phyloP scores from a whole-genome alignment of 768 basidiomycete genomes.

The Pleurotus sapidus region DNA sequence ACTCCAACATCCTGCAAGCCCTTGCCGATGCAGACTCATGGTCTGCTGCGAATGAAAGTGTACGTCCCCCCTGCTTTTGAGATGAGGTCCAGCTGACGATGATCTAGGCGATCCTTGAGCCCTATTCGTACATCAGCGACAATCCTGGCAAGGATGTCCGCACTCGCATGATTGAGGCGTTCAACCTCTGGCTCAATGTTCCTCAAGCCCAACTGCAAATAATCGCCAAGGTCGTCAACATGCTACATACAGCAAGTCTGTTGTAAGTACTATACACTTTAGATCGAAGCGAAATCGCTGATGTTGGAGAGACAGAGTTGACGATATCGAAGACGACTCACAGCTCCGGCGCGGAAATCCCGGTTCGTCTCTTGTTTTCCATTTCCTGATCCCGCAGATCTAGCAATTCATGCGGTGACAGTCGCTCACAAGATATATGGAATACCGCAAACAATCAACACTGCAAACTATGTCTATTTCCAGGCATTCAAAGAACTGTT shows the following conservation, averaged over 20 bases:
- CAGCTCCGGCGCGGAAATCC: slow-evolving; percentile 85
- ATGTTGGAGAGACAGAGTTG: slow-evolving; percentile 53
- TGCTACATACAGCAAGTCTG: slow-evolving; percentile 93
- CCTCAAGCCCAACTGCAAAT: slow-evolving; percentile 65
- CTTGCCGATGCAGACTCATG: slow-evolving; percentile 31
- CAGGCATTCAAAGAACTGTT: slow-evolving; percentile 87
- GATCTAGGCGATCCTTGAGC: slow-evolving; percentile 66
- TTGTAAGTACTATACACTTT: slow-evolving; percentile 50
- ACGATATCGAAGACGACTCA: slow-evolving; percentile 93
- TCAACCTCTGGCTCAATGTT: slow-evolving; percentile 90
- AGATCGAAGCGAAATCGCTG: not conserved
- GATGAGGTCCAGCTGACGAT: not conserved
- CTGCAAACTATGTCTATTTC: slow-evolving; percentile 96
- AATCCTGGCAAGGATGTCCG: slow-evolving; percentile 94
- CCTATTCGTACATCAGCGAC: slow-evolving; percentile 78
- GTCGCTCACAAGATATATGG: slow-evolving; percentile 97
- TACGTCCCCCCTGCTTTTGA: not conserved
- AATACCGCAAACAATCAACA: slow-evolving; percentile 94
- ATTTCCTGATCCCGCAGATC: not conserved
- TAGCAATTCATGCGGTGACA: slow-evolving; percentile 17
- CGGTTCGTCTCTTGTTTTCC: slow-evolving; percentile 35
- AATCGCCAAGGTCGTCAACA: slow-evolving; percentile 82
- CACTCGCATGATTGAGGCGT: slow-evolving; percentile 82
- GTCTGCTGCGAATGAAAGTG: slow-evolving; percentile 30
- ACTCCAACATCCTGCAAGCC: slow-evolving; percentile 37